These are phyloP conservation scores for Cystofilobasidium ferigula DNA, from an alignment of 768 basidiomycete genomes.

Conservation along the genomic window DNA sequence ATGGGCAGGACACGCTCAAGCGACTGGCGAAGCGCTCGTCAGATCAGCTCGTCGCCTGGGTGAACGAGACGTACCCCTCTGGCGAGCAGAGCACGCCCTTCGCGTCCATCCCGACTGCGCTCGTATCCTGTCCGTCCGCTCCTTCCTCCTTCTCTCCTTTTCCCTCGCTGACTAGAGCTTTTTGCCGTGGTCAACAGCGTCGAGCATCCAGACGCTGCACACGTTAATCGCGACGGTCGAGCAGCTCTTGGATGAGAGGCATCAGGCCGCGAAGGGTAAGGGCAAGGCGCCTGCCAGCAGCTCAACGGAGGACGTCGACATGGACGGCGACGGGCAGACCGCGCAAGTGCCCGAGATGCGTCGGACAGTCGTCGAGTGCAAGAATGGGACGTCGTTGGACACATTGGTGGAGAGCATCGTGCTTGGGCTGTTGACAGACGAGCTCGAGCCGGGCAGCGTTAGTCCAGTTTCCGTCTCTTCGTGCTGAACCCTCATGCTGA, in stretches of 20 bases:
- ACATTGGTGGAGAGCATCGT: conserved; percentile 4
- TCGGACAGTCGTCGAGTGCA: conserved; percentile 1
- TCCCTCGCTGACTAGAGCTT: not conserved
- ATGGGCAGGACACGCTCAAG: conserved; percentile 1
- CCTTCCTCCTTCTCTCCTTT: not conserved
- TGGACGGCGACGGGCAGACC: not conserved
- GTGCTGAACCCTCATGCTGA: not conserved
- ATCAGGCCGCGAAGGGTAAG: not conserved
- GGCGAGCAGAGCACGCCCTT: not conserved
- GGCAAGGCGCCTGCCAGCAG: not conserved
- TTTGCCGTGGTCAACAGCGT: not conserved
- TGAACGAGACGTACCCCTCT: not conserved
- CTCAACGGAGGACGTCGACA: not conserved
- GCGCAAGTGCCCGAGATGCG: not conserved
- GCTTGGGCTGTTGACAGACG: not conserved
- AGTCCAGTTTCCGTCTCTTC: not conserved
- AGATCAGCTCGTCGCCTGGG: not conserved
- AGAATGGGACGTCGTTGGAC: not conserved
- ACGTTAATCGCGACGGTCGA: not conserved
- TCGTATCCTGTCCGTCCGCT: not conserved
- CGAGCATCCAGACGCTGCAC: conserved; percentile 3
- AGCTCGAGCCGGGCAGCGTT: not conserved
- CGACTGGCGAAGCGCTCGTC: not conserved
- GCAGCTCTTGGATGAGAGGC: not conserved
- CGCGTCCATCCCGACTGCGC: conserved; percentile 1